Base-by-base conservation (phyloP, 352 stramenopile species). In the Phytopythium oedochilum region DNA sequence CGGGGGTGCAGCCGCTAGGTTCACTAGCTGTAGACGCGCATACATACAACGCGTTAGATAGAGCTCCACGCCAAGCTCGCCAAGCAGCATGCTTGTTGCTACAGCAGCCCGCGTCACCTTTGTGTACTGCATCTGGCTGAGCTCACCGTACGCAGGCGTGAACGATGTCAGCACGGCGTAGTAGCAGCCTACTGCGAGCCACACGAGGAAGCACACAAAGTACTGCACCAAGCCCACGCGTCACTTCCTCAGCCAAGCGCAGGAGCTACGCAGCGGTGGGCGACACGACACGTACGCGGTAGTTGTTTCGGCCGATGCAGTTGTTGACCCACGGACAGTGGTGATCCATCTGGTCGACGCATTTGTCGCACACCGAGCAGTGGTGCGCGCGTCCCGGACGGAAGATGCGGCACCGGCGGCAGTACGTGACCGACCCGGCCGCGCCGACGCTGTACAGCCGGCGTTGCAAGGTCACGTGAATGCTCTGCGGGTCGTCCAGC, bases 261-360 rank as follows among this genome's bases (percentile, higher is more conserved):
- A 14, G 5, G 32, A 36, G 32, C 46, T 20, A 58, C 20, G 40
- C 43, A 39, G 18, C 4, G 39, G 43, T 11, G 43, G 25, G 14
- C 23, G 32, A 32, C 26, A 45, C 22, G 15, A 11, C 11, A 28
- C 71, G 15, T 75, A 86, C 76, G 48, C 74, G 98, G 77, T 98
- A 97, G 72, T 99, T 99, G 58, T 93, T 83, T 43, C 97, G 92
- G 43, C 95, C 96, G 49, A 99, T 86, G 66, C 94, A 99, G 75
- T 98, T 98, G 67, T 98, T 98, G 8, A 98, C 84, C 95, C 95
- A 99, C n/a, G 94, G 94, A 59, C 95, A 98, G 70, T 98, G 93
- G 80, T 98, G 96, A 66, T 99, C 96, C 92, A 99, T 98, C 68
- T 97, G 93, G 38, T 97, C 85, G 51, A 98, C 89, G 53, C 92